Evolutionary conservation across 441 rosid species (phyloP).

Genomic region (Brassica hybrid): DNA sequence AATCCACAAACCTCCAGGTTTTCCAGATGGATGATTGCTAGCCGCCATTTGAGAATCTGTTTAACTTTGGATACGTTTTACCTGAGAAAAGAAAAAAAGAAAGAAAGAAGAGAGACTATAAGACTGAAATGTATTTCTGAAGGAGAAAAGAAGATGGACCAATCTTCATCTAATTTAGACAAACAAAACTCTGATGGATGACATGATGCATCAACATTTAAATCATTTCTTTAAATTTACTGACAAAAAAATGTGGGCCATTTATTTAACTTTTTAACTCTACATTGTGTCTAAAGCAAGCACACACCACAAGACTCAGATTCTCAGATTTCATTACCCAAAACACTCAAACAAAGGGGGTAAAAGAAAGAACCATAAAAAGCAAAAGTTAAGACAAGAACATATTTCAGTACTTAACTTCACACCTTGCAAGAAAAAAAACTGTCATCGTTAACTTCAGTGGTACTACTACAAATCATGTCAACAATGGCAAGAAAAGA

Average conservation of each 20-base stretch:
- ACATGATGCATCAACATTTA: conserved; percentile 36
- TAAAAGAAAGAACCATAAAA: conserved; percentile 24
- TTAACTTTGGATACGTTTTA: conserved; percentile 3
- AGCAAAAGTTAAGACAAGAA: conserved; percentile 36
- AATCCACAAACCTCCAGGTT: conserved; percentile 59
- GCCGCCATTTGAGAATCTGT: conserved; percentile 42
- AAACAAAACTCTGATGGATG: conserved; percentile 37
- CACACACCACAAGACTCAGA: conserved; percentile 40
- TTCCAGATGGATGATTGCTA: conserved; percentile 53
- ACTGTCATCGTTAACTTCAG: background rate
- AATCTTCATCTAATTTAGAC: conserved; percentile 38
- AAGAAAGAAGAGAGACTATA: conserved; percentile 21
- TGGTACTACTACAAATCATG: conserved; percentile 20
- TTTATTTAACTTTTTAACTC: conserved; percentile 41
- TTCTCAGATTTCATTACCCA: conserved; percentile 42
- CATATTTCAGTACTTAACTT: conserved; percentile 31
- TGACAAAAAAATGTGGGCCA: conserved; percentile 45
- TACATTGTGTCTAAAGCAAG: conserved; percentile 49
- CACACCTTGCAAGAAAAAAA: conserved; percentile 19
- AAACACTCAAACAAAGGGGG: conserved; percentile 22
- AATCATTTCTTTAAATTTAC: conserved; percentile 31
- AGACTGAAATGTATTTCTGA: conserved; percentile 18
- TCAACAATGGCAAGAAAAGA: background rate
- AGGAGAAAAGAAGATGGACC: conserved; percentile 38
- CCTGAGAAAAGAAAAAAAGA: conserved; percentile 24